Conservation (phyloP, 2,329 filamentous ascomycete genomes). For the Colletotrichum sublineola region DNA sequence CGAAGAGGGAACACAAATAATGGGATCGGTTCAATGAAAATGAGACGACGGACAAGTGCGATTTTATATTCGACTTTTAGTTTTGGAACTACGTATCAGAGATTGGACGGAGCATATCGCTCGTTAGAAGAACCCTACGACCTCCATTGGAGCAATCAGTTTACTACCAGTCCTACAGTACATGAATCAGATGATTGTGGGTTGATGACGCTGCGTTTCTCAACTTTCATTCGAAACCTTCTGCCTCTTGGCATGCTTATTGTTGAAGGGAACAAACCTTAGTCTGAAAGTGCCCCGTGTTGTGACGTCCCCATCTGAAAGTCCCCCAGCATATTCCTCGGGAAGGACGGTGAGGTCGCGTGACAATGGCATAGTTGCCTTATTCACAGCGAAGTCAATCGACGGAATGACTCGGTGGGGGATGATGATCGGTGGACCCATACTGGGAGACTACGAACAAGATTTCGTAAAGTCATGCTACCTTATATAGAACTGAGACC, state of each 20-base stretch:
- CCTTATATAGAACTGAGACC: too few species aligned
- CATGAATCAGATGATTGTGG: not conserved
- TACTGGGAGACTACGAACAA: not conserved
- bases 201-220: not conserved
- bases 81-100: not conserved
- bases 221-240: not conserved
- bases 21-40: not conserved
- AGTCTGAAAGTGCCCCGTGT: not conserved
- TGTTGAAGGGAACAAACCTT: not conserved
- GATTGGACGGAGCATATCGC: not conserved
- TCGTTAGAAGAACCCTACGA: not conserved
- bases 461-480: too few species aligned
- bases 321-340: not conserved
- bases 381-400: not conserved
- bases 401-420: not conserved
- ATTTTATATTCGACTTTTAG: not conserved
- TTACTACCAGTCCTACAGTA: not conserved
- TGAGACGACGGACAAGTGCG: not conserved
- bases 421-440: not conserved
- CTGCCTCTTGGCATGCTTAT: not conserved
- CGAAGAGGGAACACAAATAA: not conserved
- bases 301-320: not conserved
- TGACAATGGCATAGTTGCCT: not conserved
- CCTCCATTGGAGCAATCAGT: not conserved
- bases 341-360: not conserved